Evolutionary conservation across 208 protist species (phyloP).

Genomic region (Histomonas meleagridis): DNA sequence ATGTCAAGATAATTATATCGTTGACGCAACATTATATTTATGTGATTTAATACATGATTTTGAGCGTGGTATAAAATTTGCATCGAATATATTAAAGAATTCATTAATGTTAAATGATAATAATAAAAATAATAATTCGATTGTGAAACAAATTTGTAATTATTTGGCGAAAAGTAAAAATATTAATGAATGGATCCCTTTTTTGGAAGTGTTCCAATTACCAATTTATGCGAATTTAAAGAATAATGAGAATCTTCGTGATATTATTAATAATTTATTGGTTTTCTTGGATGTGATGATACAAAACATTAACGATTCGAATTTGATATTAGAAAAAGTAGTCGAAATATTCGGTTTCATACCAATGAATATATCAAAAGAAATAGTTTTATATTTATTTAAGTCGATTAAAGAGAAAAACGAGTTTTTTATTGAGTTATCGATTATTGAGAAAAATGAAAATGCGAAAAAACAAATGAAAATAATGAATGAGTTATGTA

Average conservation of each 20-base stretch:
- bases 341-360: not conserved
- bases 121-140: no score
- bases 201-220: not conserved
- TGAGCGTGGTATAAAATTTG: not conserved
- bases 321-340: not conserved
- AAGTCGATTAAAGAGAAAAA: not conserved
- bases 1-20: not conserved
- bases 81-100: not conserved
- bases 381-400: not conserved
- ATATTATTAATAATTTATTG: not conserved
- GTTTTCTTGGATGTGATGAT: not conserved
- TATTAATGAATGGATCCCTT: not conserved
- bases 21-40: not conserved
- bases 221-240: not conserved
- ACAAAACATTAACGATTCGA: not conserved
- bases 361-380: not conserved
- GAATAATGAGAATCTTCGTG: not conserved
- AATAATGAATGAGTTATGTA: not conserved
- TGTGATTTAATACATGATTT: not conserved
- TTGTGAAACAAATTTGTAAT: not conserved
- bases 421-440: not conserved
- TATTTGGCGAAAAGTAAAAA: not conserved
- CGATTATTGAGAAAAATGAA: not conserved
- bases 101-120: not conserved
- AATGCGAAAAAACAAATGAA: not conserved